Conservation (phyloP, 192 early-diverging fungal species). For the Funneliformis geosporum region DNA sequence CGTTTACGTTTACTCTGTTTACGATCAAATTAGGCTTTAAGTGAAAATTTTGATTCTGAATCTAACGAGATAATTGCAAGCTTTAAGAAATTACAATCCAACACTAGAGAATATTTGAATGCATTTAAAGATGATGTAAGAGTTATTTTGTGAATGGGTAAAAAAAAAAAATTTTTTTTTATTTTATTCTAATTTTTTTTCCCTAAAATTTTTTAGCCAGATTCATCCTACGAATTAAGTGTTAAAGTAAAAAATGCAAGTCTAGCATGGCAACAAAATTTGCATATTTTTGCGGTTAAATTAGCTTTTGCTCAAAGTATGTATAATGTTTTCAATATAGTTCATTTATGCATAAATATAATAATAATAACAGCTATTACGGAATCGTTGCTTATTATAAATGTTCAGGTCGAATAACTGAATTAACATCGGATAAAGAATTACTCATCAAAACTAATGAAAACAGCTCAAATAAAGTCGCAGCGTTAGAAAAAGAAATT, state of each 20-base stretch:
- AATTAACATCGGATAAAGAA: conserved; percentile 31
- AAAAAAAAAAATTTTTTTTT: background rate
- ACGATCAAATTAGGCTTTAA: conserved; percentile 18
- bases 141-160: background rate
- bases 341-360: background rate
- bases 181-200: background rate
- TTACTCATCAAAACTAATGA: conserved; percentile 13
- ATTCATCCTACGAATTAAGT: background rate
- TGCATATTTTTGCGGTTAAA: conserved; percentile 23
- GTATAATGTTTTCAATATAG: background rate
- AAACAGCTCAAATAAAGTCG: conserved; percentile 7
- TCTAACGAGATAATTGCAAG: conserved; percentile 35
- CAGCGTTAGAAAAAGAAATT: conserved; percentile 29
- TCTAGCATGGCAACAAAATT: conserved; percentile 24
- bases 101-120: conserved; percentile 18
- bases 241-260: conserved; percentile 24
- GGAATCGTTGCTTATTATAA: conserved; percentile 13
- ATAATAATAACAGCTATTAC: background rate
- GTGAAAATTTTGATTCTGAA: conserved; percentile 34
- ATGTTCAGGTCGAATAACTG: conserved; percentile 2
- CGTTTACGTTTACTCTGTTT: background rate
- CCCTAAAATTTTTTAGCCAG: background rate
- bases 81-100: conserved; percentile 25
- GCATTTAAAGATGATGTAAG: conserved; percentile 30
- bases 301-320: conserved; percentile 36